Base-by-base conservation (phyloP, 1,284 basidiomycete genomes). In the Porodaedalea pini region DNA sequence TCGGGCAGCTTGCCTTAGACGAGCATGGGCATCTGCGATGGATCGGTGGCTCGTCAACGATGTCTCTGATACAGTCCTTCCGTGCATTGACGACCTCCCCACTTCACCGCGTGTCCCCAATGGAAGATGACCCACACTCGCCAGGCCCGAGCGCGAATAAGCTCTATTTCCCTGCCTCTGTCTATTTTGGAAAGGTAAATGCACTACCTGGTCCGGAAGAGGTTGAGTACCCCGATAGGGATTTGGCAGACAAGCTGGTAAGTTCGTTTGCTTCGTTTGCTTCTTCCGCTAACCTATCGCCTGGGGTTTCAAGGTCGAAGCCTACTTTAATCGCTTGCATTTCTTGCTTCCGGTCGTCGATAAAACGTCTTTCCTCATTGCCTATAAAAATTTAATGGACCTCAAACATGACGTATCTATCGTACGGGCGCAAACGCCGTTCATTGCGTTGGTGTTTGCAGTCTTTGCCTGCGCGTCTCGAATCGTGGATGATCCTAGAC, bases 31-130 rank as follows among this genome's bases (percentile, higher is more conserved):
- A 93, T 70, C 85, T 90, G 75, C 84, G 92, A 61, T 94, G 92
- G 92, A 94, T 94, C 65, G 92, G 92, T 32, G 88, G 90, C 48
- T 93, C 91, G 7, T 93, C 90, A 25, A 92, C 92, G 8, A 88
- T 94, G 83, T 90, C 91, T 7, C 80, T 94, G 63, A 91, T 94
- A 55, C 90, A 94, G 68, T 91, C 89, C 3, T 94, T 94, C 75
- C 84, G 83, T 57, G 82, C 85, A 44, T 70, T 88, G 61, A 89
- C 88, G 17, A 79, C 86, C 11, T 82, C 84, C 23, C 86, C 88
- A 4, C 72, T 87, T n/a, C 81, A 85, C 67, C 85, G 86, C 55
- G 79, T 87, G 53, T 90, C 88, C 10, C 88, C 88, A 39, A 86
- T 86, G 83, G 88, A 89, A 63, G 88, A 90, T 64, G 88, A 91